Evolutionary conservation across 2,329 filamentous ascomycete species (phyloP), one percentile per base, ranked within the genome.

Genomic region (Lachnellula arida): DNA sequence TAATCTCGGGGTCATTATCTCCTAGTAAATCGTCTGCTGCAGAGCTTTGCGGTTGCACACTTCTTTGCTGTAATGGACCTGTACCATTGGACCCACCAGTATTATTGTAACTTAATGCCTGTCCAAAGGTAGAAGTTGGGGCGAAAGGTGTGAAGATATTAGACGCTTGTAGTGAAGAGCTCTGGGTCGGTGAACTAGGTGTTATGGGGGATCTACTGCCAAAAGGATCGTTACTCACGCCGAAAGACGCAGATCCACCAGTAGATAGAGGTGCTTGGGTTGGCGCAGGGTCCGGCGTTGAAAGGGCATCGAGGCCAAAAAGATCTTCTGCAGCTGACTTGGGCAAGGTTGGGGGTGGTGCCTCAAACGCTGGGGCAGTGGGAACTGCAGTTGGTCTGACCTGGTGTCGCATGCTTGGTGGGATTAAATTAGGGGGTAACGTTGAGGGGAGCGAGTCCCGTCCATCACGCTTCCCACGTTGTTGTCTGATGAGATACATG

Each of bases 401-500:
- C 66, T 84, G 84, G 58, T 74, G 78, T 53, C 94, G 88, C 81
- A 97, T 84, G 69, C 85, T 91, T 3, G 93, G 94, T 12, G 94
- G 94, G 32, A 97, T 81, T 40, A 97, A 76, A 63, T 87, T 92
- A 0, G 86, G 77, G 9, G 93, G 92, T 43, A 99, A 75, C n/a
- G 83, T 80, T 22, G 86, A 77, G 2, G 94, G 94, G 34, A 97
- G 73, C 28, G 82, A 76, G 42, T 74, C 75, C 34, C 75, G 70
- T 17, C 79, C 78, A 54, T 86, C 84, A 55, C 84, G 84, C 60
- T 86, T 87, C 61, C 81, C 88, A 53, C 92, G 82, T 71, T 97
- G 92, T 70, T 96, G 89, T 59, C 92, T 84, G 65, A 99, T 97
- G 50, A 99, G 79, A 70, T 95, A 95, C 92, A 99, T 97, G 52